Evolutionary conservation across 169 alveolate species (phyloP).

Genomic region (Theileria sp.): DNA sequence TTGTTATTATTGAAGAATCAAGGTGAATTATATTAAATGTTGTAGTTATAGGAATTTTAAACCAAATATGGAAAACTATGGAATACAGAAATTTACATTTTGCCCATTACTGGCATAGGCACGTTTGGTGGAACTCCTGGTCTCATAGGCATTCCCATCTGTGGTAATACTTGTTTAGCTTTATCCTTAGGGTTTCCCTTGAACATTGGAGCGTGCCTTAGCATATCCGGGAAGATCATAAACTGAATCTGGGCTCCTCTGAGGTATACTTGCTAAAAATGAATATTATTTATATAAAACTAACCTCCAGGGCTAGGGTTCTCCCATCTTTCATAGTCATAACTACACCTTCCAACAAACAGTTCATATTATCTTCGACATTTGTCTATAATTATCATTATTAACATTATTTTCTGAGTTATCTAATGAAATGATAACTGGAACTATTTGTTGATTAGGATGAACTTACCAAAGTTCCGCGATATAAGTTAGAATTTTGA

Average conservation of each 20-base stretch:
- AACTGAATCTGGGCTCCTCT: constrained; percentile 95
- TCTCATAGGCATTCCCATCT: constrained; percentile 18
- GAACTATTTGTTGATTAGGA: constrained; percentile 29
- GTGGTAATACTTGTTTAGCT: constrained; percentile 48
- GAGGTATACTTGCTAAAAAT: constrained; percentile 82
- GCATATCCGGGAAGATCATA: constrained; percentile 96
- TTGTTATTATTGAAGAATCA: not conserved
- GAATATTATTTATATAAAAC: not conserved
- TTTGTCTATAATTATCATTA: constrained; percentile 52
- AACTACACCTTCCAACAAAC: constrained; percentile 94
- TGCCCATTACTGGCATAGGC: constrained; percentile 41
- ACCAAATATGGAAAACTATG: not conserved
- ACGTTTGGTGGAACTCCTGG: constrained; percentile 42
- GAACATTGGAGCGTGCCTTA: constrained; percentile 99
- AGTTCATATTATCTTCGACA: constrained; percentile 97
- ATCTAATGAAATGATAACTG: not conserved
- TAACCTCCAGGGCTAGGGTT: constrained; percentile 86
- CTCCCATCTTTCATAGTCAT: constrained; percentile 96
- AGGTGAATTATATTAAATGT: not conserved
- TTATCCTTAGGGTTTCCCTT: constrained; percentile 76
- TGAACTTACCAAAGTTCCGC: constrained; percentile 93
- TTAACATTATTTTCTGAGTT: not conserved
- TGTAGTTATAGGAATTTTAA: not conserved
- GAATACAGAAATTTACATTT: not conserved
- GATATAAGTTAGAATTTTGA: constrained; percentile 91